Evolutionary conservation across 2,329 filamentous ascomycete species (phyloP), one percentile per base, ranked within the genome.

Genomic region (Juglanconis oblonga): DNA sequence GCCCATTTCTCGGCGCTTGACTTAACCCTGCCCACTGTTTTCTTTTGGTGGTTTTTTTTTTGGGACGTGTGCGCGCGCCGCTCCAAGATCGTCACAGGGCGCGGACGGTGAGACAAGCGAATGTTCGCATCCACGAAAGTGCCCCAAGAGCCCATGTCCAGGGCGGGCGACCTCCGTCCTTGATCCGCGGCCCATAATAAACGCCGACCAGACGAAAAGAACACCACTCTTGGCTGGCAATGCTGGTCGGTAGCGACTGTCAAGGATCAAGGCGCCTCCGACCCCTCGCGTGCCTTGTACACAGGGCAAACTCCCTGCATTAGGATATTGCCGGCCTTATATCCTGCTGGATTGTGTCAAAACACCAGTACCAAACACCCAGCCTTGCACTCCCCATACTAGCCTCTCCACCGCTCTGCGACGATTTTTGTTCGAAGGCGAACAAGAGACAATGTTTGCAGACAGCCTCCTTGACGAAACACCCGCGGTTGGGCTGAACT

Each of bases 391-490:
- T 24, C 40, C 40, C 36, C 48, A 48, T 33, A 53, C 50, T 56
- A 49, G 47, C 17, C 50, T 48, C 57, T 49, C 52, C 58, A 61
- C 61, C 51, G 56, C 44, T 17, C 51, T 63, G 61, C 55, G 61
- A 63, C 61, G 51, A 11, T 36, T 42, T 50, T 35, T 42, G 61
- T 61, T 61, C 61, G 61, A 63, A 58, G 49, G 45, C 40, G 31
- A 51, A 49, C 50, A 57, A 52, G 14, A 51, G 48, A 59, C 35
- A 49, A 42, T 57, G 45, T 61, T 54, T 54, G 45, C 24, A 29
- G 35, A 44, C 38, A 53, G 54, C 47, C 47, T 49, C 51, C 61
- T 63, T 50, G 58, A 57, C 61, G 54, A 58, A 57, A 63, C 61
- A 44, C 52, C 36, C 33, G 42, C 55, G 38, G 57, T 47, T 60